Conservation (phyloP, 495 filamentous ascomycete species). For the Podospora didyma region DNA sequence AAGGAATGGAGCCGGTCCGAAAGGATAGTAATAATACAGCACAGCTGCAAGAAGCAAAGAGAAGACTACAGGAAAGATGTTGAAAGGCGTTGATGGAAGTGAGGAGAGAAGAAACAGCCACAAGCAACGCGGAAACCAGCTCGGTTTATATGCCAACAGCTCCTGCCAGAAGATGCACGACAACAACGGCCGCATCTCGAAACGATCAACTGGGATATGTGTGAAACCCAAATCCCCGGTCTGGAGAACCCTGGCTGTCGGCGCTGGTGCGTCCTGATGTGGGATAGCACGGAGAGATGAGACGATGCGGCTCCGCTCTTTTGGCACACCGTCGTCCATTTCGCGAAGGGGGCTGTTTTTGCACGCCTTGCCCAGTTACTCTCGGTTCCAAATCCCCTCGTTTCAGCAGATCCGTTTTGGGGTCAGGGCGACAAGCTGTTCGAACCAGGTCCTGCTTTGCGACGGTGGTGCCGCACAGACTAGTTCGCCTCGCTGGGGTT, state of each 20-base stretch:
- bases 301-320: not conserved
- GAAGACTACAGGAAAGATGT: conserved; percentile 3
- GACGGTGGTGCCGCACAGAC: not conserved
- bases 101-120: not conserved
- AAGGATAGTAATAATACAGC: conserved; percentile 17
- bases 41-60: conserved; percentile 21
- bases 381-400: not conserved
- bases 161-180: too few species aligned
- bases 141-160: too few species aligned
- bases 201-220: too few species aligned
- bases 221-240: too few species aligned
- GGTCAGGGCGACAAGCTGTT: not conserved
- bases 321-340: not conserved
- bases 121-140: not conserved
- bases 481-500: too few species aligned
- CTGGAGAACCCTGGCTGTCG: too few species aligned
- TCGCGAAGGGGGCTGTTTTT: not conserved
- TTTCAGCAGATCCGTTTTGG: not conserved
- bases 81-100: not conserved
- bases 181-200: too few species aligned
- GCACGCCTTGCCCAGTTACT: not conserved
- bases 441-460: not conserved
- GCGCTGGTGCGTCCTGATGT: too few species aligned
- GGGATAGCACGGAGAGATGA: too few species aligned
- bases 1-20: not conserved